Conservation (phyloP, 1,139 yeast genomes). For the Debaryomyces psychrophilus region DNA sequence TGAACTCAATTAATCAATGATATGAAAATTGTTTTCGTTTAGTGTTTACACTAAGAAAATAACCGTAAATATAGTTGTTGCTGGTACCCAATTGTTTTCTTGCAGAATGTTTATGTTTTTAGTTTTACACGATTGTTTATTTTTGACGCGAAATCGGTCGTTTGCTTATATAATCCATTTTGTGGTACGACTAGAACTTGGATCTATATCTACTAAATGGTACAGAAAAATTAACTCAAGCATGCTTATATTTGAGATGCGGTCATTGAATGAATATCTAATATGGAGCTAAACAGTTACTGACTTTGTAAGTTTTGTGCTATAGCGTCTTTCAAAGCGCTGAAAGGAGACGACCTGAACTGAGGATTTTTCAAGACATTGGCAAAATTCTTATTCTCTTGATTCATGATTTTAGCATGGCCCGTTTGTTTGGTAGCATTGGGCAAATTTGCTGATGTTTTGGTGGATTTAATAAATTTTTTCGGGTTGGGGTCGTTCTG, state of each 20-base stretch:
- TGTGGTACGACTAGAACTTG: too few relatives aligned
- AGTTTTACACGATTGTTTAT: slow-evolving; percentile 8
- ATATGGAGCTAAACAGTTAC: not conserved
- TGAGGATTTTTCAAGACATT: slow-evolving; percentile 53
- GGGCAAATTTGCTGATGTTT: slow-evolving; percentile 53
- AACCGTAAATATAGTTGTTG: slow-evolving; percentile 5
- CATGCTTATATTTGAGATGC: too few relatives aligned
- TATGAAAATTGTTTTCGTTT: slow-evolving; percentile 3
- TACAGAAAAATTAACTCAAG: not conserved
- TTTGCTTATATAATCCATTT: not conserved
- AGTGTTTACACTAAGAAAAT: slow-evolving; percentile 5
- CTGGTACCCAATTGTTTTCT: slow-evolving; percentile 5
- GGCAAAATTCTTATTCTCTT: slow-evolving; percentile 60
- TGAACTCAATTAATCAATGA: not conserved
- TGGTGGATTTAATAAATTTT: slow-evolving; percentile 22
- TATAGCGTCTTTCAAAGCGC: slow-evolving; percentile 54
- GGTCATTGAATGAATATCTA: not conserved
- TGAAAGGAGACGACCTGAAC: slow-evolving; percentile 61
- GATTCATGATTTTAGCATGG: slow-evolving; percentile 51
- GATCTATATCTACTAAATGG: not conserved
- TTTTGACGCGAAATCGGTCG: slow-evolving; percentile 5
- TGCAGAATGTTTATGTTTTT: slow-evolving; percentile 8
- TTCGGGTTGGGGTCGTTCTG: slow-evolving; percentile 10
- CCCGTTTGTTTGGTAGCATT: slow-evolving; percentile 62
- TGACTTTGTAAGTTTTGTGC: slow-evolving; percentile 15